phyloP scores from a whole-genome alignment of 2,329 filamentous ascomycete species.

The Cladosporium sp. region DNA sequence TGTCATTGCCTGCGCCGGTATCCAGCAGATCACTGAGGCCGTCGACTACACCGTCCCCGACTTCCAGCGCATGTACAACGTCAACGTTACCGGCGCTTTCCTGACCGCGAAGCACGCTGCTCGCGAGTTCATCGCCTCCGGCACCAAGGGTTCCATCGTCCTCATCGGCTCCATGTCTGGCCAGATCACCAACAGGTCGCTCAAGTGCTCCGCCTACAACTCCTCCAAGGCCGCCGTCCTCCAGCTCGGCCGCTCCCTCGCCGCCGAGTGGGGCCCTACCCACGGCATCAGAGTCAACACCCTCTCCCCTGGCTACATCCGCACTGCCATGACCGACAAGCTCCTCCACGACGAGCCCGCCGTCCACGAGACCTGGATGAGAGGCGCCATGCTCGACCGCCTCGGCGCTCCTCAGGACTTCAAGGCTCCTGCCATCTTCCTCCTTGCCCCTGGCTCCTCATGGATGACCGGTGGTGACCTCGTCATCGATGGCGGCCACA shows the following conservation, averaged over 20 bases:
- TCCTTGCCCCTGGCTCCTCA: conserved; percentile 62
- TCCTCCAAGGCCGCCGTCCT: conserved; percentile 53
- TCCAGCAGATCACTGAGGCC: conserved; percentile 26
- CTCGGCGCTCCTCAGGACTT: conserved; percentile 56
- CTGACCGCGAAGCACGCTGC: conserved; percentile 32
- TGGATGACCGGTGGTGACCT: conserved; percentile 69
- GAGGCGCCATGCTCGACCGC: conserved; percentile 50
- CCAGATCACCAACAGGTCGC: conserved; percentile 37
- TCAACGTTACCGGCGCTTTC: conserved; percentile 37
- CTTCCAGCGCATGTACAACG: conserved; percentile 34
- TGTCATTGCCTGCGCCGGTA: conserved; percentile 25
- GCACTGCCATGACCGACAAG: conserved; percentile 35
- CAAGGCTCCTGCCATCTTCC: conserved; percentile 63
- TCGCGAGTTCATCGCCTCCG: conserved; percentile 28
- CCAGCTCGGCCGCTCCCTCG: conserved; percentile 49
- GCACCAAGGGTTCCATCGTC: conserved; percentile 34
- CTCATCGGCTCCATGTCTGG: conserved; percentile 38
- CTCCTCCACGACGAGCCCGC: conserved; percentile 41
- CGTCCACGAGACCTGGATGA: conserved; percentile 52
- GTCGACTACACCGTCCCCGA: conserved; percentile 30
- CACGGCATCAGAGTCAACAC: conserved; percentile 32
- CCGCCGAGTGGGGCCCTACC: conserved; percentile 48
- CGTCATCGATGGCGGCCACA: conserved; percentile 67
- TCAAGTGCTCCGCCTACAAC: conserved; percentile 48
- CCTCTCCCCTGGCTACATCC: conserved; percentile 32